Evolutionary conservation across 495 filamentous ascomycete species (phyloP).

Genomic region (Chaetomidium leptoderma): DNA sequence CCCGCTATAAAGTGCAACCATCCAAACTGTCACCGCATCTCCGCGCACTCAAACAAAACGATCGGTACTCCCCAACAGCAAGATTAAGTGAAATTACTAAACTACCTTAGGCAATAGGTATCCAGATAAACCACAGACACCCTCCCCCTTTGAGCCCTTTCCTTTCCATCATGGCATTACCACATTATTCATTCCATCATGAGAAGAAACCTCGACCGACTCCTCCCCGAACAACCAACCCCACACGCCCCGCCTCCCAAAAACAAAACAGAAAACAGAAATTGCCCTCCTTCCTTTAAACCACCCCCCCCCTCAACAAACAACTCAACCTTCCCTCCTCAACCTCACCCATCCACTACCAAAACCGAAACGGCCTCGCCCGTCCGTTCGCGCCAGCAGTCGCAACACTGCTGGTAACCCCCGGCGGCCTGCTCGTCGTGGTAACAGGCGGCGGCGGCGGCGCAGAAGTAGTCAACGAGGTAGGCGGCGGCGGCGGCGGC

Average conservation of each 20-base stretch:
- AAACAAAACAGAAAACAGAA: too few relatives aligned
- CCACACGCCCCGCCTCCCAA: neutral
- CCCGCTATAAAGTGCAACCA: too few relatives aligned
- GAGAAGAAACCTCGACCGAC: neutral
- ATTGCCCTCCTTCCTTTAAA: too few relatives aligned
- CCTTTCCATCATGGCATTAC: neutral
- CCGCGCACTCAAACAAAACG: neutral
- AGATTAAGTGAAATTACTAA: neutral
- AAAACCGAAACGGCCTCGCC: slow-evolving; percentile 7
- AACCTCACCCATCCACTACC: neutral
- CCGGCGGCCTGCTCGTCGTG: neutral
- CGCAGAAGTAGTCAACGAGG: neutral
- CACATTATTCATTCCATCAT: neutral
- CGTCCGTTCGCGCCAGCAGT: neutral
- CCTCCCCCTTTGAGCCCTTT: neutral
- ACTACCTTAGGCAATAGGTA: neutral
- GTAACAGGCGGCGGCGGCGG: neutral
- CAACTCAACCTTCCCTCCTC: neutral
- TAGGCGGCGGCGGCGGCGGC: neutral
- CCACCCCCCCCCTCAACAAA: neutral
- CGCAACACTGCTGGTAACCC: neutral
- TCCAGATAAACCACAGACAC: neutral
- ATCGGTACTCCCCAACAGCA: neutral
- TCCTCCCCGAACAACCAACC: neutral
- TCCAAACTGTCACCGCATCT: neutral